These are phyloP conservation scores for Rhodosporidiobolus odoratus DNA, from an alignment of 768 basidiomycete genomes.

Conservation along the genomic window DNA sequence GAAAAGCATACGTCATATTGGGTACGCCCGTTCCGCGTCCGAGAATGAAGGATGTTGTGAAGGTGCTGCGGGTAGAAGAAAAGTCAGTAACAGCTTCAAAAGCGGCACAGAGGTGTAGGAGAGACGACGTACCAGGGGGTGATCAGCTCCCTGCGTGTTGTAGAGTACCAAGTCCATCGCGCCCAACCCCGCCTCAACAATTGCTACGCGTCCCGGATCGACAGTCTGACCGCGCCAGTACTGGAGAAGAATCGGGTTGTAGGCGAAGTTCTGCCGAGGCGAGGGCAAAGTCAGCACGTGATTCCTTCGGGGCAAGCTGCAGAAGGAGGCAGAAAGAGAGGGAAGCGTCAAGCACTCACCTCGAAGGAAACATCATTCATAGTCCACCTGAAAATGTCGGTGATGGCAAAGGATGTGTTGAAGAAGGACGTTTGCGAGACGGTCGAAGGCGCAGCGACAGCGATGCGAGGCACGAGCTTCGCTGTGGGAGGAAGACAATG, in stretches of 20 bases:
- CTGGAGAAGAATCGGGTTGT: not conserved
- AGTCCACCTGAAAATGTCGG: conserved; percentile 6
- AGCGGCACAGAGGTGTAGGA: not conserved
- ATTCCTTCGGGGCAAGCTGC: not conserved
- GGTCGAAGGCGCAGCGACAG: not conserved
- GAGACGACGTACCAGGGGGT: conserved; percentile 7
- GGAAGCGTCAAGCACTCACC: not conserved
- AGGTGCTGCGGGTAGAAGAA: not conserved
- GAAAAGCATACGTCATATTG: too few relatives aligned
- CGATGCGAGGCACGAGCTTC: not conserved
- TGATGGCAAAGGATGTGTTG: not conserved
- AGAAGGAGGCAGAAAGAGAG: not conserved
- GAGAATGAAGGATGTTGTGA: not conserved
- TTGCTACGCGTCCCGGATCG: not conserved
- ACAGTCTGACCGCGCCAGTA: not conserved
- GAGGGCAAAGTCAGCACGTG: not conserved
- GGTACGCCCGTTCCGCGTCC: too few relatives aligned
- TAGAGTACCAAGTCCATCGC: not conserved
- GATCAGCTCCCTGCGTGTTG: conserved; percentile 2
- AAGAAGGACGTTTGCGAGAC: not conserved
- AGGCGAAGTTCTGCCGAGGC: conserved; percentile 5
- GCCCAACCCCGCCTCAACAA: not conserved
- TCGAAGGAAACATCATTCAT: conserved; percentile 8
- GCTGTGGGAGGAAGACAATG: not conserved
- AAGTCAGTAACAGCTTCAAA: not conserved